Percentiles rank a stretch among this genome's conserved stretches.
Evolutionary conservation across 257 asterid species (phyloP).

Genomic region (Galeopsis tetrahit): DNA sequence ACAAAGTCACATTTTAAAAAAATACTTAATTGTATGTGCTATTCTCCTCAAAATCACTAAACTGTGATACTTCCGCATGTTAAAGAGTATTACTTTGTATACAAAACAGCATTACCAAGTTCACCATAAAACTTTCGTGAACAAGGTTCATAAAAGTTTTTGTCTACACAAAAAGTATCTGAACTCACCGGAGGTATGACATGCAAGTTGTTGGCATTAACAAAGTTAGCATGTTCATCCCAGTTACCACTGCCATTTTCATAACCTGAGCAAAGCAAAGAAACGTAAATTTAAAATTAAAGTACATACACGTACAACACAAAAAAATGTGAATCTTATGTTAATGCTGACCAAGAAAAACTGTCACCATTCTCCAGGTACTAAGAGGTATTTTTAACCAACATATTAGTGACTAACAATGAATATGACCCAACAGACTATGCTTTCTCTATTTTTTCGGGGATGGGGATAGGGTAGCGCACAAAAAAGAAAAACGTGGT

Average conservation of each 20-base stretch:
- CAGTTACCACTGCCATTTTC: conserved; percentile 75
- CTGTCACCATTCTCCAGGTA: conserved; percentile 6
- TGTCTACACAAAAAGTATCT: conserved; percentile 20
- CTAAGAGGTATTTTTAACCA: neutral
- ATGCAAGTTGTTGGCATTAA: conserved; percentile 82
- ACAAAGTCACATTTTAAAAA: too few species aligned
- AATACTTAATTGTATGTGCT: too few species aligned
- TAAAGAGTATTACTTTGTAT: too few species aligned
- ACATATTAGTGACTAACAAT: conserved; percentile 8
- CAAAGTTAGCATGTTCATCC: conserved; percentile 83
- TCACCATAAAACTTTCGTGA: conserved; percentile 18
- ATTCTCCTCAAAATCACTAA: too few species aligned
- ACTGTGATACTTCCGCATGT: too few species aligned
- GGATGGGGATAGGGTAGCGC: neutral
- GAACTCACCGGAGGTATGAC: conserved; percentile 81
- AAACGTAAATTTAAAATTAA: conserved; percentile 24
- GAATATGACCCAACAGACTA: neutral
- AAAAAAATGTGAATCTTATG: neutral
- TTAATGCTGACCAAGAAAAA: neutral
- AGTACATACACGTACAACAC: neutral
- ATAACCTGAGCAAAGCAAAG: conserved; percentile 60
- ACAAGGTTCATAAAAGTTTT: conserved; percentile 26
- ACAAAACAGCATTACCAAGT: too few species aligned
- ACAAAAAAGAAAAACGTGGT: neutral
- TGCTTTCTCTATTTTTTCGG: neutral